These are phyloP conservation scores for Claviceps spartinae DNA, from an alignment of 2,329 filamentous ascomycete genomes.

Conservation along the genomic window DNA sequence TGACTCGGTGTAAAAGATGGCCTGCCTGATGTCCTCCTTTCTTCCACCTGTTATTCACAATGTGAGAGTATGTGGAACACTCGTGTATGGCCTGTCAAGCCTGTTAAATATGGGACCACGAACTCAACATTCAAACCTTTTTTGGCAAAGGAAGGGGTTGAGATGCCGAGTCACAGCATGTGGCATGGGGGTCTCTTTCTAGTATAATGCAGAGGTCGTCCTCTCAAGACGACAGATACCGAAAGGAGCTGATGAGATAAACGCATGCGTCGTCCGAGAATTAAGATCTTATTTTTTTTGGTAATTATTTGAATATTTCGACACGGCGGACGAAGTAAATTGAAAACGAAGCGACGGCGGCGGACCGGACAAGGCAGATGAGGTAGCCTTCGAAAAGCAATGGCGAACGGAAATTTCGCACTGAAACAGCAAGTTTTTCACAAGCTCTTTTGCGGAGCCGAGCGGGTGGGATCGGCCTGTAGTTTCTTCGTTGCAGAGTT, in stretches of 20 bases:
- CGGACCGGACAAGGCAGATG: not conserved
- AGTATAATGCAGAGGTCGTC: not conserved
- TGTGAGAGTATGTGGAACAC: not conserved
- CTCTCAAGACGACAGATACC: not conserved
- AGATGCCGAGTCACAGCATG: not conserved
- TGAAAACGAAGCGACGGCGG: not conserved
- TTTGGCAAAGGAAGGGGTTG: not conserved
- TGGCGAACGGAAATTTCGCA: not conserved
- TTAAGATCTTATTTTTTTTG: not conserved
- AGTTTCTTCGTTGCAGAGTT: not conserved
- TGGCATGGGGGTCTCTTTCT: not conserved
- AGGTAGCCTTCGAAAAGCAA: not conserved
- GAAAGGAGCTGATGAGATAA: not conserved
- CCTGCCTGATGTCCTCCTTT: not conserved
- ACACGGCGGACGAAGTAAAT: not conserved
- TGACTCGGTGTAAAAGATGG: slow-evolving; percentile 7
- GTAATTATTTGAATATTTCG: not conserved
- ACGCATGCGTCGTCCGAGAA: not conserved
- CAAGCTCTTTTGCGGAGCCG: not conserved
- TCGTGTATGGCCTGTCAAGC: not conserved
- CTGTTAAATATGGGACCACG: not conserved
- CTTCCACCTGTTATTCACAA: not conserved
- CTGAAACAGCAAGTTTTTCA: too few relatives aligned
- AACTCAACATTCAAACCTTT: not conserved
- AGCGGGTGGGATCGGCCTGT: not conserved